Conservation (phyloP, 2,329 filamentous ascomycete species). For the Arthrobotrys musiformis region DNA sequence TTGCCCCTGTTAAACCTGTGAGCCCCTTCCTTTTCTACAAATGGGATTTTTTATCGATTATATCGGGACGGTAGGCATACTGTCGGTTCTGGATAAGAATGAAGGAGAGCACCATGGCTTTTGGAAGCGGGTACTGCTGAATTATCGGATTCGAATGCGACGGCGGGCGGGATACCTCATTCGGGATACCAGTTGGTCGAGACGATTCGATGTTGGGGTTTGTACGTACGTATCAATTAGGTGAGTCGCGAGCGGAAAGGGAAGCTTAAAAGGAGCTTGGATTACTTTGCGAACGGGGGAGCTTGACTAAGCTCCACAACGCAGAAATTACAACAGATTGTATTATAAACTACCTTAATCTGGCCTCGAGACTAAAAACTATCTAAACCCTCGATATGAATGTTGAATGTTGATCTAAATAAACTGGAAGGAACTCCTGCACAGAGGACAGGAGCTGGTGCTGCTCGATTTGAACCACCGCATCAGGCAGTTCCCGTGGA, state of each 20-base stretch:
- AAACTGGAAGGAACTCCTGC: conserved; percentile 79
- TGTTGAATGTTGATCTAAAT: no score
- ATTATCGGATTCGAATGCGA: conserved; percentile 9
- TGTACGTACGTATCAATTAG: no score
- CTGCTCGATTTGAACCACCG: conserved; percentile 98
- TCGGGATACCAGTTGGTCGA: no score
- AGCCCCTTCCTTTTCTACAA: no score
- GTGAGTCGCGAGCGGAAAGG: not conserved
- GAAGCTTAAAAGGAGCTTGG: conserved; percentile 35
- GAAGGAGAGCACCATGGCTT: conserved; percentile 63
- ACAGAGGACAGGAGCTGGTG: conserved; percentile 90
- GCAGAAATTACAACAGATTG: conserved; percentile 23
- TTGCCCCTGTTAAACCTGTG: no score
- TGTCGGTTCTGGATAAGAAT: conserved; percentile 65
- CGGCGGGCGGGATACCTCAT: conserved; percentile 25
- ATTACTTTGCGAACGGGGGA: conserved; percentile 19
- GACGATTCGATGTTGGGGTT: no score
- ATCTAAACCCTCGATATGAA: no score
- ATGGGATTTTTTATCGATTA: no score
- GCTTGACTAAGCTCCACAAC: not conserved
- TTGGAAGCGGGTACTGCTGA: not conserved
- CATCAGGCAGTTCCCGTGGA: conserved; percentile 89
- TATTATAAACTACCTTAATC: no score
- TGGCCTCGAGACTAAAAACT: no score
- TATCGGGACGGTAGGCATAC: conserved; percentile 59